These are phyloP conservation scores for Lactifluus rugatus DNA, from an alignment of 768 basidiomycete species.

Conservation along the genomic window DNA sequence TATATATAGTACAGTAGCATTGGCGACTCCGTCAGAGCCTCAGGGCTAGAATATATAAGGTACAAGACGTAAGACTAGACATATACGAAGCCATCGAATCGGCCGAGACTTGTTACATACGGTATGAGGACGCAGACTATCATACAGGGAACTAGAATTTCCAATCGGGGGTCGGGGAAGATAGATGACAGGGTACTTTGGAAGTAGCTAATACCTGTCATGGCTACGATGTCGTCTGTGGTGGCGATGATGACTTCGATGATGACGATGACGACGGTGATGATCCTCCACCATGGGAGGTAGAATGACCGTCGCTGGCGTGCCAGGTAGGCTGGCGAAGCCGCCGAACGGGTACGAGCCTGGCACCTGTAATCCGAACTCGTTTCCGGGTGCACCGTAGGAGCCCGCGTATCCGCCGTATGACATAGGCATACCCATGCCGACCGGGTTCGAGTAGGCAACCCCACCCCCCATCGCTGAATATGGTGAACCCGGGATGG, in stretches of 20 bases:
- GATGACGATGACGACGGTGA: neutral
- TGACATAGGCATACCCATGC: neutral
- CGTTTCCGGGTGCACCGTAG: constrained; percentile 6
- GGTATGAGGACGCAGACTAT: neutral
- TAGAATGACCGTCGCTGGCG: neutral
- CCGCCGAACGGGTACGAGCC: neutral
- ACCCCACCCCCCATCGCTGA: neutral
- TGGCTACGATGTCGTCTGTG: constrained; percentile 18
- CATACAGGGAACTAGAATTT: neutral
- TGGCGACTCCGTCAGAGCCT: neutral
- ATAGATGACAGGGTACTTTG: neutral
- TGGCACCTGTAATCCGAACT: neutral
- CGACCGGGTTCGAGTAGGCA: neutral
- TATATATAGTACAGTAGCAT: neutral
- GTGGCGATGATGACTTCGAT: neutral
- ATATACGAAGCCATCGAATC: neutral
- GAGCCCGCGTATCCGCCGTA: too few relatives aligned
- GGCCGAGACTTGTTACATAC: neutral
- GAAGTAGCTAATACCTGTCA: neutral
- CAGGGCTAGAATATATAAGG: neutral
- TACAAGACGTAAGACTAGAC: neutral
- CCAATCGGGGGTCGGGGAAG: neutral
- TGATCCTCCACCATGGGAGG: neutral
- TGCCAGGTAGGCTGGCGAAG: neutral
- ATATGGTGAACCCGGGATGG: constrained; percentile 3